phyloP scores from a whole-genome alignment of 2,329 filamentous ascomycete species.

The Phialocephala sp. region DNA sequence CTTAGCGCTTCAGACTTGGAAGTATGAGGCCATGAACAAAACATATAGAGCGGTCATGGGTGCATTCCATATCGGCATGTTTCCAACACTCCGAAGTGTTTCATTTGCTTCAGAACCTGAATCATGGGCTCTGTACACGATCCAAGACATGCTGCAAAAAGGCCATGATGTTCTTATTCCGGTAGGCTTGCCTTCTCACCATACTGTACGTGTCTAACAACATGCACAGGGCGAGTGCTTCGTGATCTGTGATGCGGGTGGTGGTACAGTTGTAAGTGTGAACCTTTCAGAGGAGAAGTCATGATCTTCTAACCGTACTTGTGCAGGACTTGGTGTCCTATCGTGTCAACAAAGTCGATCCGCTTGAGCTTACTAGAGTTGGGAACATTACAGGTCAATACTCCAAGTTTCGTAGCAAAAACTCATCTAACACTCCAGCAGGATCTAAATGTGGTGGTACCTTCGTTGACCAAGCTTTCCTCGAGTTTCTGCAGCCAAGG shows the following conservation, averaged over 20 bases:
- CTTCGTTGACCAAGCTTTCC: constrained; percentile 17
- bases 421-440: neutral
- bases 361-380: constrained; percentile 10
- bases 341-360: constrained; percentile 9
- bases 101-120: constrained; percentile 19
- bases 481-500: constrained; percentile 6
- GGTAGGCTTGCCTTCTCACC: neutral
- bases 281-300: neutral
- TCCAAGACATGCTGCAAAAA: constrained; percentile 12
- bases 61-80: constrained; percentile 5
- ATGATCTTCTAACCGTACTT: neutral
- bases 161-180: constrained; percentile 14
- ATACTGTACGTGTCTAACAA: neutral
- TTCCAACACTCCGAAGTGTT: constrained; percentile 15
- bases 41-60: constrained; percentile 14
- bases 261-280: constrained; percentile 19
- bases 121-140: constrained; percentile 16
- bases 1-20: constrained; percentile 8
- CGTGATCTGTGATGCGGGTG: constrained; percentile 14
- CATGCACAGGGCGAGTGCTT: constrained; percentile 12
- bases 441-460: constrained; percentile 18
- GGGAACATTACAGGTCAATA: constrained; percentile 10
- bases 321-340: constrained; percentile 18
- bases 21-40: constrained; percentile 17
- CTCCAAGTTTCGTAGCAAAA: neutral